Conservation (phyloP, 345 rosid genomes). For the Boechera retrofracta region DNA sequence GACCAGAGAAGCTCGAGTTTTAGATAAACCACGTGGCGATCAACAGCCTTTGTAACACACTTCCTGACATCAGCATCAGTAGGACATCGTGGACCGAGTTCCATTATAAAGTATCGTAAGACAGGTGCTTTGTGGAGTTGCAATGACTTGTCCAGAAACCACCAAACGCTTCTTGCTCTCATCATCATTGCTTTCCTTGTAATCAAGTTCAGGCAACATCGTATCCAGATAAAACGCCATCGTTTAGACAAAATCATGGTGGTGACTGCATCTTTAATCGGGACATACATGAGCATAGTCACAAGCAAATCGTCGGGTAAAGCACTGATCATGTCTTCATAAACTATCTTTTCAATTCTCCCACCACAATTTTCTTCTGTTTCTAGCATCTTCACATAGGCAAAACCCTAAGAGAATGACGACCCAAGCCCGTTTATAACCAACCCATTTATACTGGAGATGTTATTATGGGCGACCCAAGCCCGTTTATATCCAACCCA, state of each 20-base stretch:
- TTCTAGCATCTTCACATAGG: neutral
- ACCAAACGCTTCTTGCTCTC: neutral
- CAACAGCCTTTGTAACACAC: neutral
- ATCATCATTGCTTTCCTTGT: neutral
- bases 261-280: neutral
- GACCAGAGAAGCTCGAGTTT: neutral
- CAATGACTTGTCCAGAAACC: neutral
- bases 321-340: neutral
- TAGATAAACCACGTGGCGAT: neutral
- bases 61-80: neutral
- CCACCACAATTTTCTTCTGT: neutral
- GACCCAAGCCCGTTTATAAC: too few species aligned
- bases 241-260: slow-evolving; percentile 5
- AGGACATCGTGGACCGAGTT: neutral
- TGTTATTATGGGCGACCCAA: too few species aligned
- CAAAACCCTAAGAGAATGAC: neutral
- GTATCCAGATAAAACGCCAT: neutral
- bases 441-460: too few species aligned
- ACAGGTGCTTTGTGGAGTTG: neutral
- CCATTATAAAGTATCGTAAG: neutral
- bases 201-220: neutral
- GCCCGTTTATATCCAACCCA: too few species aligned
- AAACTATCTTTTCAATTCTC: neutral
- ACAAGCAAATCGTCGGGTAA: slow-evolving; percentile 13
- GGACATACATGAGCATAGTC: neutral